These are phyloP conservation scores for Camelina neglecta DNA, from an alignment of 345 rosid species.

Conservation along the genomic window DNA sequence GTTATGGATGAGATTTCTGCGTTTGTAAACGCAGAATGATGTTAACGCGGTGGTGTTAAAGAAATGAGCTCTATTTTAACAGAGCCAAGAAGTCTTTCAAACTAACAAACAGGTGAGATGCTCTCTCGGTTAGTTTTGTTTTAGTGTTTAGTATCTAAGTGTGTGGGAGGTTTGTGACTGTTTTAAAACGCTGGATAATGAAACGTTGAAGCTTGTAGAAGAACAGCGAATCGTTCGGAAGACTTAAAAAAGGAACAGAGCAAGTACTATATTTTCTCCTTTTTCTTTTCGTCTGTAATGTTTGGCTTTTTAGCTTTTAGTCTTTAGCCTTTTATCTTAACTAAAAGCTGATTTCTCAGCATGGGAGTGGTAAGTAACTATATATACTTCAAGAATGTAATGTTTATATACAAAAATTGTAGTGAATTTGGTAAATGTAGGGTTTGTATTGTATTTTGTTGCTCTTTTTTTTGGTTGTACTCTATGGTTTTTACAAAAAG, in stretches of 20 bases:
- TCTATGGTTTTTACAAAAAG: not conserved
- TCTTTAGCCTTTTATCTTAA: slow-evolving; percentile 12
- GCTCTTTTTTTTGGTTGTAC: not conserved
- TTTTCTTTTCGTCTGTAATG: not conserved
- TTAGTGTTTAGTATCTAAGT: slow-evolving; percentile 12
- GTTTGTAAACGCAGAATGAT: slow-evolving; percentile 55
- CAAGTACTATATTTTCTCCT: not conserved
- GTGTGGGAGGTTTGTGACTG: slow-evolving; percentile 29
- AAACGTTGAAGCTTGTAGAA: slow-evolving; percentile 14
- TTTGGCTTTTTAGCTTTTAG: slow-evolving; percentile 37
- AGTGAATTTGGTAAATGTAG: slow-evolving; percentile 12
- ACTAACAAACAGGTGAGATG: slow-evolving; percentile 42
- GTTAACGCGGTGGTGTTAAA: not conserved
- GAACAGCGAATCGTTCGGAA: slow-evolving; percentile 31
- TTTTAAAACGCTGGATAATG: slow-evolving; percentile 15
- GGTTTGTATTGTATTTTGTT: slow-evolving; percentile 3
- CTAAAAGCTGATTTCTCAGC: slow-evolving; percentile 39
- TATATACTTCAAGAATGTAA: slow-evolving; percentile 27
- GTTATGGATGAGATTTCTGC: slow-evolving; percentile 78
- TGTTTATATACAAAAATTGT: slow-evolving; percentile 23
- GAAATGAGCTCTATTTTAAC: slow-evolving; percentile 20
- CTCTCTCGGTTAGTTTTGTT: slow-evolving; percentile 24
- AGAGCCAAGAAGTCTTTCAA: slow-evolving; percentile 26
- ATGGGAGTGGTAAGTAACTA: slow-evolving; percentile 21
- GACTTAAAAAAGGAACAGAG: slow-evolving; percentile 25